phyloP scores from a whole-genome alignment of 371 early-diverging fungal species.

The Batrachochytrium dendrobatidis region DNA sequence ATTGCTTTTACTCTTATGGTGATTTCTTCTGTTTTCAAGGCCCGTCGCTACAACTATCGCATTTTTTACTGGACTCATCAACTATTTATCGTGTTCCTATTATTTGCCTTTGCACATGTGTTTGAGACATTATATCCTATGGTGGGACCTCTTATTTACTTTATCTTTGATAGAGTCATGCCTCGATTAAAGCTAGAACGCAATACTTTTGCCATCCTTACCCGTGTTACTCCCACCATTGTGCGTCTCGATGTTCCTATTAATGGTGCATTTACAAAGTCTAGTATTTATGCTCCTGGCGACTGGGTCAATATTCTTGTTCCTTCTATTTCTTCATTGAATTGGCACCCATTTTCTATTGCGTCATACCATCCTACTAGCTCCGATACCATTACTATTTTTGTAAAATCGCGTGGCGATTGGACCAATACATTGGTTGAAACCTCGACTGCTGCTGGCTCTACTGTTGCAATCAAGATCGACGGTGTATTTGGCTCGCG shows the following conservation, averaged over 20 bases:
- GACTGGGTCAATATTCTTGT: constrained; percentile 16
- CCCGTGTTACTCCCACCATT: not conserved
- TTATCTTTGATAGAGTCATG: constrained; percentile 15
- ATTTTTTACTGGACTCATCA: constrained; percentile 20
- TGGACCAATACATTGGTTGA: constrained; percentile 8
- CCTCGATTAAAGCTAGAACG: constrained; percentile 7
- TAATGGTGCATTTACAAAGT: not conserved
- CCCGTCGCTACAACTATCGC: constrained; percentile 10
- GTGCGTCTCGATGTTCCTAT: constrained; percentile 16
- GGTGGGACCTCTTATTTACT: constrained; percentile 18
- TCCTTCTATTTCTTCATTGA: constrained; percentile 9
- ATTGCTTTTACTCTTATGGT: constrained; percentile 4
- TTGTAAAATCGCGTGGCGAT: constrained; percentile 6
- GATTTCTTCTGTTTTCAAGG: constrained; percentile 12
- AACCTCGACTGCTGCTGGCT: constrained; percentile 1
- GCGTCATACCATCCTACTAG: not conserved
- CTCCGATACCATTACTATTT: constrained; percentile 7
- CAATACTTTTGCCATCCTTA: constrained; percentile 4
- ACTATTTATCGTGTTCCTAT: constrained; percentile 13
- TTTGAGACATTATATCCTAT: too few relatives aligned
- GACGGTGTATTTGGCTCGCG: constrained; percentile 17
- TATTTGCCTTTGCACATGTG: constrained; percentile 11
- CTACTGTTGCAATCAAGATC: constrained; percentile 10
- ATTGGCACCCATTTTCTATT: constrained; percentile 24
- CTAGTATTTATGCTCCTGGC: constrained; percentile 14